Evolutionary conservation across 2,329 filamentous ascomycete genomes (phyloP).

Genomic region (Paecilomyces niveus): DNA sequence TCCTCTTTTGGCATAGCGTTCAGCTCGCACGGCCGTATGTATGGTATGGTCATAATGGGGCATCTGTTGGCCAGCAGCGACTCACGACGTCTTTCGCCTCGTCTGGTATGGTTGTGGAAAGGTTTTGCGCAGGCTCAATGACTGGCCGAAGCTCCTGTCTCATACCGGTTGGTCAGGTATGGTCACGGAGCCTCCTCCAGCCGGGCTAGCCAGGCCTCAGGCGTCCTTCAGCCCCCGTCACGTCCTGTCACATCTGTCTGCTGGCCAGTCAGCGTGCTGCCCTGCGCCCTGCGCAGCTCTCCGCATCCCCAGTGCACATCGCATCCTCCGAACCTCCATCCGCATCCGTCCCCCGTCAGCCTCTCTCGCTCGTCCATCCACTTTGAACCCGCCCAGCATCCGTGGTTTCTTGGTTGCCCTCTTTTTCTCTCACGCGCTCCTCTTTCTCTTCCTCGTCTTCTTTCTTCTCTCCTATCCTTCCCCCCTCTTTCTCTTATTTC

Average conservation of each 20-base stretch:
- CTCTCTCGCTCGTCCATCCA: conserved; percentile 6
- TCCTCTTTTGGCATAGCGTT: background rate
- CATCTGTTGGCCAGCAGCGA: background rate
- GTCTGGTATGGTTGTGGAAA: conserved; percentile 10
- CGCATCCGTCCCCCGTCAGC: conserved; percentile 9
- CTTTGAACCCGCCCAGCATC: background rate
- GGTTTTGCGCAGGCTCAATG: background rate
- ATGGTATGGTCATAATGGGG: background rate
- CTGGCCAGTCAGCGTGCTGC: background rate
- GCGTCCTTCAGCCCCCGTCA: background rate
- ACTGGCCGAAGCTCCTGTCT: background rate
- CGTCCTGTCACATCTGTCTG: background rate
- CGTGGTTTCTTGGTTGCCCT: background rate
- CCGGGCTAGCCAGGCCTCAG: background rate
- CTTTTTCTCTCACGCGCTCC: background rate
- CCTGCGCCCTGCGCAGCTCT: conserved; percentile 2
- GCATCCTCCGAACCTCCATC: background rate
- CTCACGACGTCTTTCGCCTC: conserved; percentile 3
- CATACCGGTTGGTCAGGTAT: background rate
- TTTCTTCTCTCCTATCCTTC: conserved; percentile 8
- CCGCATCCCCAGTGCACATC: conserved; percentile 16
- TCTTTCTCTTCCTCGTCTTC: conserved; percentile 4
- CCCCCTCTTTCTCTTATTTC: conserved; percentile 11
- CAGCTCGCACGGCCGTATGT: background rate
- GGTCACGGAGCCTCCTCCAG: background rate